Base-by-base conservation (phyloP, 139 green algal species). In the Picochlorum sp. region DNA sequence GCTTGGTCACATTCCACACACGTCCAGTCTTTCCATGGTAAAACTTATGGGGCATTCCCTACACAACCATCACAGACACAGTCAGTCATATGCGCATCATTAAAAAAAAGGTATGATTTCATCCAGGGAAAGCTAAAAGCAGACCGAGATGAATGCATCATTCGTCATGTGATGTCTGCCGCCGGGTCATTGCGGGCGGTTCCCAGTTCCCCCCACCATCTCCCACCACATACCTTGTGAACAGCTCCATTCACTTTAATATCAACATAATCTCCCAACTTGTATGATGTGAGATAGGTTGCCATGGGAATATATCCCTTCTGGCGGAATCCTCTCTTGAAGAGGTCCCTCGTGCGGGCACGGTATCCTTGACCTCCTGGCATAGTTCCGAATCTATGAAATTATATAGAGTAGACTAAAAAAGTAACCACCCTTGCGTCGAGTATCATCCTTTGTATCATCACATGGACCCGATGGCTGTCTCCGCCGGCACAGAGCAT, bases 1-100 rank as follows among this genome's bases (percentile, higher is more conserved):
- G 86, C 88, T 97, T 97, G 69, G 93, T 97, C 57, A 98, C 87
- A 78, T 99, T 97, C 93, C 93, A 99, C 13, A 99, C 82, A 26
- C 85, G 58, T 44, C 93, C 93, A 49, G 92, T 97, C 75, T 88
- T 87, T 68, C 93, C 93, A 63, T 98, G 93, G 85, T 99, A 99
- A 76, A 84, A 92, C 84, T 98, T 98, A 86, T 93, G 85, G 13
- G 94, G 92, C 93, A 99, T 98, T 68, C 94, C 94, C 87, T 96
- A 83, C 59, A 78, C 18, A 37, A 34, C 28, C 28, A 30, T 30
- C 28, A 34, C 4, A 37, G 6, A 59, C 13, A 37, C 21, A 15
- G 34, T 30, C 23, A 38, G 51, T 31, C 16, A 41, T 30, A 30
- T 30, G 28, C 28, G 28, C 28, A 30, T 30, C 7, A 7, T 30